Base-by-base conservation (phyloP, 225 moss, liverwort and hornwort species). In the Takakia lepidozioides region DNA sequence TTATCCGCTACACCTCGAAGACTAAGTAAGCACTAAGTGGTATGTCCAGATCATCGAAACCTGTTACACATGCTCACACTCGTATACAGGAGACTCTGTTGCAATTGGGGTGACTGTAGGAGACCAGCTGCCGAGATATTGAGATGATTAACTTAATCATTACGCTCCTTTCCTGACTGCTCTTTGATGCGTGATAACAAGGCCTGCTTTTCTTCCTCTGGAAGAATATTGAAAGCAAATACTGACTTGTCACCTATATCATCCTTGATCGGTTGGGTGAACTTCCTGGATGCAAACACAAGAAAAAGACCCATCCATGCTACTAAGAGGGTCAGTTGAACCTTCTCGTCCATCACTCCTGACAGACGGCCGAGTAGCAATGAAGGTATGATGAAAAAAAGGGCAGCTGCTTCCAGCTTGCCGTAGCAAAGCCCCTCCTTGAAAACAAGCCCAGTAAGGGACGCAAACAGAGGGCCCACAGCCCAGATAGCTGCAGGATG, bases 351-450 rank as follows among this genome's bases (percentile, higher is more conserved):
- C 82, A 90, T 76, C 26, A 55, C 50, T 62, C 91, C 95, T 51
- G 75, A 83, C 95, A 98, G 74, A 56, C 90, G 95, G 37, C 95
- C 91, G 2, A 98, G 69, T 42, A 98, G 87, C 49, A 87, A 59
- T 19, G 57, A 46, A 5, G 95, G 95, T 53, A 98, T 83, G 53
- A 98, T 82, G 51, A 98, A 83, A 63, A 91, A 74, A 20, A 98
- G 65, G 45, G 65, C 87, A 19, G 71, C 85, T 30, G 91, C 85
- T 73, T 98, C 95, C 53, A 85, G 70, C 71, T 98, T 98, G 56
- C 95, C 95, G 58, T 98, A 98, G 57, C 95, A 98, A 40, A 98
- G 75, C 52, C 95, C 95, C 68, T 98, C 95, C 64, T 98, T 98
- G 52, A 98, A 98, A 27, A 90, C 91, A 21, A 98, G 91, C 4